A percentile compares a stretch with the other conserved stretches of the same genome.
phyloP scores from a whole-genome alignment of 176 grass and related monocot genomes.

The barley (Hordeum vulgare) region MorexV3_pseudomolecules_assembly NC_058524.1:10178480-10178979 shows the following conservation, averaged over 20 bases:
- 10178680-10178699: slow-evolving; percentile 89
- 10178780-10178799: slow-evolving; percentile 84
- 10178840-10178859: not conserved
- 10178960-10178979: slow-evolving; percentile 87
- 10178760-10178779: slow-evolving; percentile 93
- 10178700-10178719: slow-evolving; percentile 76
- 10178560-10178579: slow-evolving; percentile 92
- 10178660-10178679: slow-evolving; percentile 94
- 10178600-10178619: slow-evolving; percentile 91
- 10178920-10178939: slow-evolving; percentile 94
- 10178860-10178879: not conserved
- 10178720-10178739: slow-evolving; percentile 94
- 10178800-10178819: slow-evolving; percentile 81
- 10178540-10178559: slow-evolving; percentile 94
- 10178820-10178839: not conserved
- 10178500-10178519: slow-evolving; percentile 89
- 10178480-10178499: slow-evolving; percentile 49
- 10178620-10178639: slow-evolving; percentile 96
- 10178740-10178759: slow-evolving; percentile 99
- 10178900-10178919: slow-evolving; percentile 94
- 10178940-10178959: slow-evolving; percentile 92
- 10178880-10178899: slow-evolving; percentile 25
- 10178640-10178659: slow-evolving; percentile 88
- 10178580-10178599: slow-evolving; percentile 58
- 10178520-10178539: slow-evolving; percentile 98